Evolutionary conservation across 768 basidiomycete species (phyloP).

Genomic region (Leccinum broughii): DNA sequence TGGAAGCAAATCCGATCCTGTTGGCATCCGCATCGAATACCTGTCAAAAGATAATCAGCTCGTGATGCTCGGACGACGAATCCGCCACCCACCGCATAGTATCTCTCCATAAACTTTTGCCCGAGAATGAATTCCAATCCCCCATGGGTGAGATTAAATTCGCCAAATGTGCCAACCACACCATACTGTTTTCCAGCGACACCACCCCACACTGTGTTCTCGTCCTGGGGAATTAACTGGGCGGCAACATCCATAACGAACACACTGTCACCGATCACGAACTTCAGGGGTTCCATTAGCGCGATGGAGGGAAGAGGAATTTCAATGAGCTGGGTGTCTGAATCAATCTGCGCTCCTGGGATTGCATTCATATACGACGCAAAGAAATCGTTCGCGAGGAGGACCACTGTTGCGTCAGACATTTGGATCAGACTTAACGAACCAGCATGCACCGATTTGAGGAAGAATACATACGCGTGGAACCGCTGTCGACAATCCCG

Average conservation of each 20-base stretch:
- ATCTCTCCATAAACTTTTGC: conserved; percentile 1
- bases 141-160: too few species aligned
- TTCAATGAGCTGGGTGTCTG: conserved; percentile 1
- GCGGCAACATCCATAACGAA: not conserved
- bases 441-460: not conserved
- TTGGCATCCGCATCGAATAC: conserved; percentile 1
- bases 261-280: conserved; percentile 1
- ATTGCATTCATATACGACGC: conserved; percentile 12
- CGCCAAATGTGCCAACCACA: not conserved
- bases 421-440: not conserved
- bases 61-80: not conserved
- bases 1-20: not conserved
- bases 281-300: conserved; percentile 10
- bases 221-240: not conserved
- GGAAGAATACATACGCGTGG: too few species aligned
- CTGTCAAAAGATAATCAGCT: not conserved
- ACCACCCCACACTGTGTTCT: not conserved
- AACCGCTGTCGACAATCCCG: not conserved
- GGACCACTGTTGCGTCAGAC: not conserved
- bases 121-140: not conserved
- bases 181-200: not conserved
- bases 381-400: conserved; percentile 11
- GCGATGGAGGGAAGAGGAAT: conserved; percentile 15
- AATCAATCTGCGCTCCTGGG: conserved; percentile 9
- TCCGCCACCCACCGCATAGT: not conserved